Evolutionary conservation across 176 grass and related monocot genomes (phyloP).

Genomic region (Ensete ventricosum): DNA sequence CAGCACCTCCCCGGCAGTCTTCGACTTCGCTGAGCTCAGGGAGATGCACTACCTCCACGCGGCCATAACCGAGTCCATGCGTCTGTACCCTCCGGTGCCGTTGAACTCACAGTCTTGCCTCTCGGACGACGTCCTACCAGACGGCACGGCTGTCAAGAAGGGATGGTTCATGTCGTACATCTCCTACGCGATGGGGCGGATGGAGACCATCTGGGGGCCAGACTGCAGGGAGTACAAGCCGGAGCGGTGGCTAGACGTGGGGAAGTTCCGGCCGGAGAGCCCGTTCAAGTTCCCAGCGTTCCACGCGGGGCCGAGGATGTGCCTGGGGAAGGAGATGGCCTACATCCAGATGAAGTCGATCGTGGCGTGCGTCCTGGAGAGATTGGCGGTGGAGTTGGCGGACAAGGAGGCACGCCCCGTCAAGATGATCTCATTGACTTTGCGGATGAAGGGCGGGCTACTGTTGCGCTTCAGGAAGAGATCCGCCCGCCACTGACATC

Average conservation of each 20-base stretch:
- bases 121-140: slow-evolving; percentile 49
- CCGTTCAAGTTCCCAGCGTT: slow-evolving; percentile 46
- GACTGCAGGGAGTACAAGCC: slow-evolving; percentile 41
- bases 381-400: slow-evolving; percentile 22
- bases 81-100: slow-evolving; percentile 62
- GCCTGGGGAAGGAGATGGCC: slow-evolving; percentile 69
- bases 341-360: slow-evolving; percentile 80
- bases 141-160: slow-evolving; percentile 42
- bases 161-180: slow-evolving; percentile 49
- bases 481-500: background rate
- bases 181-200: slow-evolving; percentile 50
- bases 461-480: slow-evolving; percentile 30
- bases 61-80: slow-evolving; percentile 63
- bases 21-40: slow-evolving; percentile 53
- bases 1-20: background rate
- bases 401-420: slow-evolving; percentile 13
- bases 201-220: slow-evolving; percentile 41
- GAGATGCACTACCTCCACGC: slow-evolving; percentile 83
- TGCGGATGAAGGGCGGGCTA: slow-evolving; percentile 52
- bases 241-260: slow-evolving; percentile 49
- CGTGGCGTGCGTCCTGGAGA: slow-evolving; percentile 39
- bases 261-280: slow-evolving; percentile 47
- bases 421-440: slow-evolving; percentile 34
- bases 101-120: slow-evolving; percentile 14
- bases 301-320: slow-evolving; percentile 60